These are phyloP conservation scores for Stachybotrys elegans DNA, from an alignment of 2,329 filamentous ascomycete genomes.

Conservation along the genomic window DNA sequence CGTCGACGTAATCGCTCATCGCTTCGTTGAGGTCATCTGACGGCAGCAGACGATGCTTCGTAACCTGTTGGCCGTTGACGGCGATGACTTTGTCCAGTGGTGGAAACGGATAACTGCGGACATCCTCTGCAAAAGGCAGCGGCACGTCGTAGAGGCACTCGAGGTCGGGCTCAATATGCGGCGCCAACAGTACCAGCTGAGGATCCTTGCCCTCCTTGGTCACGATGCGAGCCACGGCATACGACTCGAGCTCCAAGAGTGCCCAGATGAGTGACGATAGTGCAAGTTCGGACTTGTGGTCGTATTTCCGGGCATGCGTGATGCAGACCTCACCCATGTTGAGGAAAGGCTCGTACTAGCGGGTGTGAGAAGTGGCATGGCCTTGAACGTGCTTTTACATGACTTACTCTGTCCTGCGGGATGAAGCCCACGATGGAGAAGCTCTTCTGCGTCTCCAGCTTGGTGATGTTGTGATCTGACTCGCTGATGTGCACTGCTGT, in stretches of 20 bases:
- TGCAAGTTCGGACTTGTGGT: conserved; percentile 77
- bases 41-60: conserved; percentile 79
- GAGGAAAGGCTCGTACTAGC: conserved; percentile 75
- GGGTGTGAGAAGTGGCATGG: conserved; percentile 7
- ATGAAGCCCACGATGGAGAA: conserved; percentile 89
- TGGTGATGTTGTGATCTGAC: conserved; percentile 83
- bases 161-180: conserved; percentile 70
- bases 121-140: conserved; percentile 87
- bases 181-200: conserved; percentile 70
- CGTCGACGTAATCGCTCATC: conserved; percentile 89
- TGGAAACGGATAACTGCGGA: conserved; percentile 86
- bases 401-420: conserved; percentile 58
- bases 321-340: conserved; percentile 77
- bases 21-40: conserved; percentile 66
- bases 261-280: conserved; percentile 88
- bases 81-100: conserved; percentile 84
- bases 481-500: conserved; percentile 87
- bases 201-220: conserved; percentile 79
- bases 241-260: conserved; percentile 77
- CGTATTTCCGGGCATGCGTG: conserved; percentile 70
- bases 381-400: neutral
- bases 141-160: conserved; percentile 88
- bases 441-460: conserved; percentile 68
- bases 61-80: conserved; percentile 74
- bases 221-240: conserved; percentile 81